Evolutionary conservation across 345 rosid species (phyloP).

Genomic region (Turritis glabra): DNA sequence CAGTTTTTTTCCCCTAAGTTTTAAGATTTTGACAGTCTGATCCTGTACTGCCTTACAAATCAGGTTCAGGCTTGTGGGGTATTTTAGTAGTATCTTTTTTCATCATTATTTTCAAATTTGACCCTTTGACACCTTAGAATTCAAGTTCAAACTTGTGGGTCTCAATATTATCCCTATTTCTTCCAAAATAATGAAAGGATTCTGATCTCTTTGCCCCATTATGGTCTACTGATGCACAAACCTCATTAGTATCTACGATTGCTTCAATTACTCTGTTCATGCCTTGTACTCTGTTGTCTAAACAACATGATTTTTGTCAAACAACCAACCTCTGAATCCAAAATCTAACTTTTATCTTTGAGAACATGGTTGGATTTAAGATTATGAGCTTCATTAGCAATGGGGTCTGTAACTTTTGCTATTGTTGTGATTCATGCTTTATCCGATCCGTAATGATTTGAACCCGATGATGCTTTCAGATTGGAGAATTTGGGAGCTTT

Average conservation of each 20-base stretch:
- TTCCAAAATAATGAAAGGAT: no score
- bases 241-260: not conserved
- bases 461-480: slow-evolving; percentile 42
- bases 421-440: not conserved
- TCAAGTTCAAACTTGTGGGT: no score
- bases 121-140: not conserved
- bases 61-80: slow-evolving; percentile 13
- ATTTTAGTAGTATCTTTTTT: not conserved
- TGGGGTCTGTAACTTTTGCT: not conserved
- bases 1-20: not conserved
- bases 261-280: slow-evolving; percentile 2
- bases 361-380: not conserved
- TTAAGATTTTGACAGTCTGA: not conserved
- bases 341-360: not conserved
- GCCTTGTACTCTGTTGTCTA: not conserved
- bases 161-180: no score
- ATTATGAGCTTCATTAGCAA: not conserved
- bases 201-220: no score
- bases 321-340: not conserved
- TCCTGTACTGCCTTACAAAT: not conserved
- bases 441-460: not conserved
- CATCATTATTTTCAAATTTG: not conserved
- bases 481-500: slow-evolving; percentile 84
- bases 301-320: not conserved
- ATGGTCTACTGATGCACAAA: no score